Evolutionary conservation across 2,329 filamentous ascomycete species (phyloP).

Genomic region (Curvularia eragrostidis): DNA sequence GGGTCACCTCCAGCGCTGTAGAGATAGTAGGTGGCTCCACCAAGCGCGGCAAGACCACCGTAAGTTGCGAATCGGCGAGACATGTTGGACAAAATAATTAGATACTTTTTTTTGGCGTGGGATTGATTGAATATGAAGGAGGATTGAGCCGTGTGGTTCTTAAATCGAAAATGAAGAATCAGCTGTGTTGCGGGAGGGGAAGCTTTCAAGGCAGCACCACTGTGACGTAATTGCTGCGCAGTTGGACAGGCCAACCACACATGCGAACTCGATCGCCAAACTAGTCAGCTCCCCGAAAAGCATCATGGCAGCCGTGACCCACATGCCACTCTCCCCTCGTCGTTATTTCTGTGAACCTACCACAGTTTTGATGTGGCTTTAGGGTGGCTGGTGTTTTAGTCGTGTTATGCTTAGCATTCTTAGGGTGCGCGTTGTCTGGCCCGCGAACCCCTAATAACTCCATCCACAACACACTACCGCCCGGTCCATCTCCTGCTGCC

Average conservation of each 20-base stretch:
- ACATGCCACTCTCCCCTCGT: constrained; percentile 7
- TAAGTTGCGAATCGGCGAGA: constrained; percentile 35
- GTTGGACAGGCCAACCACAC: constrained; percentile 19
- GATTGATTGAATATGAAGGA: constrained; percentile 9
- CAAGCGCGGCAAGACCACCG: constrained; percentile 57
- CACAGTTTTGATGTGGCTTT: constrained; percentile 6
- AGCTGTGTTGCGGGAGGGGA: constrained; percentile 25
- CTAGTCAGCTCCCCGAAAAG: constrained; percentile 14
- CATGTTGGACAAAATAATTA: constrained; percentile 31
- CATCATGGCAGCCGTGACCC: constrained; percentile 5
- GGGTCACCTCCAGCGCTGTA: constrained; percentile 84
- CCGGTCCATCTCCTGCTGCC: background rate
- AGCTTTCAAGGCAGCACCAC: constrained; percentile 31
- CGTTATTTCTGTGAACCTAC: constrained; percentile 12
- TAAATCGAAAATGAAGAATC: constrained; percentile 13
- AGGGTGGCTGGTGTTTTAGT: constrained; percentile 3
- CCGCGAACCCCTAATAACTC: constrained; percentile 29
- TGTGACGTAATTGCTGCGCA: constrained; percentile 39
- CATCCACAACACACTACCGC: background rate
- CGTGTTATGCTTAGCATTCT: constrained; percentile 9
- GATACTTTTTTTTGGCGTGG: background rate
- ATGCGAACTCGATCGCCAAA: constrained; percentile 32
- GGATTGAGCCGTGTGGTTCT: constrained; percentile 12
- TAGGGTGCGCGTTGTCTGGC: constrained; percentile 8
- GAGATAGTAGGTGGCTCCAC: constrained; percentile 81